Percentiles rank a stretch among this genome's conserved stretches.
Conservation (phyloP, 805 yeast species). For the Hyphopichia homilentoma region DNA sequence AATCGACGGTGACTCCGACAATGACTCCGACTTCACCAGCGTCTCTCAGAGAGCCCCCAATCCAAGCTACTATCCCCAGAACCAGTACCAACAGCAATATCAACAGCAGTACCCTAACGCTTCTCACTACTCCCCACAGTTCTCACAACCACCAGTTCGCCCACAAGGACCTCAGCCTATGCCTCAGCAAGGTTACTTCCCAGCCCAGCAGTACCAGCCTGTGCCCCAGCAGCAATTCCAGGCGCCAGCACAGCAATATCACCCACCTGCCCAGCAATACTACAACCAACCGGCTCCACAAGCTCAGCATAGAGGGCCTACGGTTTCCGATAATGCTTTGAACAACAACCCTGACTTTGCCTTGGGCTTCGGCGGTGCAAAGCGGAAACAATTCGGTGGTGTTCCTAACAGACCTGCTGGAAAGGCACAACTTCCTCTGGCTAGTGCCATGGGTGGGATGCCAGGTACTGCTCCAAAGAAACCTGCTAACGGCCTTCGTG, state of each 20-base stretch:
- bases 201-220: slow-evolving; percentile 10
- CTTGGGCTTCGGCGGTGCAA: slow-evolving; percentile 23
- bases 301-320: slow-evolving; percentile 14
- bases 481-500: no score
- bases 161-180: slow-evolving; percentile 7
- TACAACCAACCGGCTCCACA: slow-evolving; percentile 3
- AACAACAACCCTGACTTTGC: slow-evolving; percentile 40
- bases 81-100: slow-evolving; percentile 7
- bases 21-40: slow-evolving; percentile 68
- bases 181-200: slow-evolving; percentile 15
- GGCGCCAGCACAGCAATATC: slow-evolving; percentile 4
- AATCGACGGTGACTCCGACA: slow-evolving; percentile 28
- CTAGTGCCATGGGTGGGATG: slow-evolving; percentile 3
- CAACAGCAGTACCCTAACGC: slow-evolving; percentile 7
- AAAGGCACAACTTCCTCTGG: no score
- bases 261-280: slow-evolving; percentile 5
- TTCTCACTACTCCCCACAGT: slow-evolving; percentile 3
- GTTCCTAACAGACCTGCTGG: slow-evolving; percentile 6
- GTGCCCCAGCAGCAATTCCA: slow-evolving; percentile 6
- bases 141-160: slow-evolving; percentile 3
- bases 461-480: no score
- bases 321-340: slow-evolving; percentile 36
- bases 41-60: slow-evolving; percentile 75
- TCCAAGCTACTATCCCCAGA: slow-evolving; percentile 42
- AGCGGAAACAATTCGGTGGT: slow-evolving; percentile 11